Evolutionary conservation across 768 basidiomycete genomes (phyloP).

Genomic region (Tricholoma hemisulphureum): DNA sequence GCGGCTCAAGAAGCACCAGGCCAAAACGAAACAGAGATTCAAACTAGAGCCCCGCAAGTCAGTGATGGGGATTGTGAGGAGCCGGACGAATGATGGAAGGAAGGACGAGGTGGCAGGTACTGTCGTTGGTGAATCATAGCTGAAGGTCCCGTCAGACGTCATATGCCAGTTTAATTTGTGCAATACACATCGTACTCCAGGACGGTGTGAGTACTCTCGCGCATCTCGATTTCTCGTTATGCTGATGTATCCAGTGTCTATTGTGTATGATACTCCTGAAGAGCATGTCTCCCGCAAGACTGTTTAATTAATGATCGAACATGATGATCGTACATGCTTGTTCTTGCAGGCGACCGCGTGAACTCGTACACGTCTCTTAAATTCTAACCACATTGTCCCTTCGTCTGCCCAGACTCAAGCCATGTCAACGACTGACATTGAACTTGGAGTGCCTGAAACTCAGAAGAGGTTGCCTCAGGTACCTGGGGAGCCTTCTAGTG

Average conservation of each 20-base stretch:
- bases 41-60: conserved; percentile 42
- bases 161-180: not conserved
- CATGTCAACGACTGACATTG: not conserved
- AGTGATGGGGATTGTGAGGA: conserved; percentile 4
- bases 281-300: not conserved
- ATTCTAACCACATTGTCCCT: not conserved
- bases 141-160: not conserved
- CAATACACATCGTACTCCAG: not conserved
- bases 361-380: not conserved
- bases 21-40: conserved; percentile 42
- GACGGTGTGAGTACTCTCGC: not conserved
- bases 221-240: not conserved
- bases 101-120: not conserved
- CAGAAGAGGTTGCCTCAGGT: not conserved
- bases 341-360: not conserved
- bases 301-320: not conserved
- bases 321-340: not conserved
- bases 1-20: conserved; percentile 45
- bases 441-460: not conserved
- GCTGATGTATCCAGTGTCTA: not conserved
- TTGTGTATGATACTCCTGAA: not conserved
- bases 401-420: not conserved
- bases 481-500: not conserved
- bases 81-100: not conserved
- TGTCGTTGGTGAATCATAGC: not conserved